A percentile compares a stretch with the other conserved stretches of the same genome.
Conservation (phyloP, 2,329 filamentous ascomycete genomes). For the Calonectria henricotiae region DNA sequence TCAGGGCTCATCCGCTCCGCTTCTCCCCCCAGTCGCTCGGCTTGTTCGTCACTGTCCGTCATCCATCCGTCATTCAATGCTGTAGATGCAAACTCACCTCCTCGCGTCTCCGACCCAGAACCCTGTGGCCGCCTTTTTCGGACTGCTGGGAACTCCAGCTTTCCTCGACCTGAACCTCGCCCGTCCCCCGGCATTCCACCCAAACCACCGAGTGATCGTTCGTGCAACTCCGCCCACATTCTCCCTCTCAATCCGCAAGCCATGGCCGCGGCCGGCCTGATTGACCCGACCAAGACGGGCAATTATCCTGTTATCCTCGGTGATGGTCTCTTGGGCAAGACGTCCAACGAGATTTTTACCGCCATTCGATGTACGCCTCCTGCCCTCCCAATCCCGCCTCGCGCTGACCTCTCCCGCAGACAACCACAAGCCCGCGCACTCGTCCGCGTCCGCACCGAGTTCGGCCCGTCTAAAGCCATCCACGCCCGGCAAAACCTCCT, state of each 20-base stretch:
- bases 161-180: slow-evolving; percentile 9
- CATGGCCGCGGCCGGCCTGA: slow-evolving; percentile 59
- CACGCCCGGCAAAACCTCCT: slow-evolving; percentile 65
- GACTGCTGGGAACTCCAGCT: slow-evolving; percentile 21
- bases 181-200: background rate
- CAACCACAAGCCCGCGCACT: slow-evolving; percentile 74
- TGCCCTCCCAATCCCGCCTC: background rate
- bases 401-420: slow-evolving; percentile 61
- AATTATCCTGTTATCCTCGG: slow-evolving; percentile 78
- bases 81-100: slow-evolving; percentile 16
- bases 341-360: slow-evolving; percentile 73
- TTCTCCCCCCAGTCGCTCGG: slow-evolving; percentile 11
- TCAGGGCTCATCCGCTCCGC: slow-evolving; percentile 20
- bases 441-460: slow-evolving; percentile 66
- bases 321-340: slow-evolving; percentile 72
- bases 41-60: slow-evolving; percentile 5
- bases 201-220: background rate
- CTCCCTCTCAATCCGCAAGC: slow-evolving; percentile 9
- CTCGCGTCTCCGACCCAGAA: slow-evolving; percentile 12
- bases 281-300: slow-evolving; percentile 74
- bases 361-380: slow-evolving; percentile 72
- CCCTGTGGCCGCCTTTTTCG: background rate
- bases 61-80: slow-evolving; percentile 18
- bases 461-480: slow-evolving; percentile 69
- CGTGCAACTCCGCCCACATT: background rate